A percentile compares a stretch with the other conserved stretches of the same genome.
phyloP scores from a whole-genome alignment of 1,139 yeast species.

The Taphrina populina region DNA sequence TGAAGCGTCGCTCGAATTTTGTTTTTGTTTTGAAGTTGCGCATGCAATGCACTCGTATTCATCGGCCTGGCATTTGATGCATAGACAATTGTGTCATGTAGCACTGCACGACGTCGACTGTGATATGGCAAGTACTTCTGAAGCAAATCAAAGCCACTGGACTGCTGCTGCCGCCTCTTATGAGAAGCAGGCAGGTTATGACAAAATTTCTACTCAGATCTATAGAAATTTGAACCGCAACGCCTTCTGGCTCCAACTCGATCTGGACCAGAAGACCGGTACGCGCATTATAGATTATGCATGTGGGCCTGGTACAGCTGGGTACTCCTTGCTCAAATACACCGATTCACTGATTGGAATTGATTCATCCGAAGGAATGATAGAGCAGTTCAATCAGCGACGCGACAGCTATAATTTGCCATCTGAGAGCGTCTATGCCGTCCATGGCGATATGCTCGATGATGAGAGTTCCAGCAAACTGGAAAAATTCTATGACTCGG shows the following conservation, averaged over 20 bases:
- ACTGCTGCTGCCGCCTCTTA: neutral
- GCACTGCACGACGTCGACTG: no score
- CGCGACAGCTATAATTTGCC: neutral
- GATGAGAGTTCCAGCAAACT: neutral
- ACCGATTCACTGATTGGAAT: constrained; percentile 11
- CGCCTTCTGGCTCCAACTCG: constrained; percentile 12
- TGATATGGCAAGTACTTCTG: neutral
- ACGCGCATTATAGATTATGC: constrained; percentile 17
- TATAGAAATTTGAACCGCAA: neutral
- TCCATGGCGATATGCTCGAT: constrained; percentile 11
- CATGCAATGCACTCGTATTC: no score
- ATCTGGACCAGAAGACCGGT: no score
- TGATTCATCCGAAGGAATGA: constrained; percentile 16
- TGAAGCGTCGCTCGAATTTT: no score
- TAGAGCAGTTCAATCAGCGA: constrained; percentile 2
- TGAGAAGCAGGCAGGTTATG: neutral
- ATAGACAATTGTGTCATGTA: no score
- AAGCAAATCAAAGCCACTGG: constrained; percentile 12
- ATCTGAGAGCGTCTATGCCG: neutral
- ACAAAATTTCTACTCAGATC: neutral
- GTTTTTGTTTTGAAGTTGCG: no score
- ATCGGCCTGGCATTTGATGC: no score
- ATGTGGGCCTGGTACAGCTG: constrained; percentile 25
- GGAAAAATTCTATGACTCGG: neutral
- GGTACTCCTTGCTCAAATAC: neutral